Evolutionary conservation across 306 rosid genomes (phyloP), one percentile per base, ranked within the genome.

Genomic region (Ormosia semicastrata): DNA sequence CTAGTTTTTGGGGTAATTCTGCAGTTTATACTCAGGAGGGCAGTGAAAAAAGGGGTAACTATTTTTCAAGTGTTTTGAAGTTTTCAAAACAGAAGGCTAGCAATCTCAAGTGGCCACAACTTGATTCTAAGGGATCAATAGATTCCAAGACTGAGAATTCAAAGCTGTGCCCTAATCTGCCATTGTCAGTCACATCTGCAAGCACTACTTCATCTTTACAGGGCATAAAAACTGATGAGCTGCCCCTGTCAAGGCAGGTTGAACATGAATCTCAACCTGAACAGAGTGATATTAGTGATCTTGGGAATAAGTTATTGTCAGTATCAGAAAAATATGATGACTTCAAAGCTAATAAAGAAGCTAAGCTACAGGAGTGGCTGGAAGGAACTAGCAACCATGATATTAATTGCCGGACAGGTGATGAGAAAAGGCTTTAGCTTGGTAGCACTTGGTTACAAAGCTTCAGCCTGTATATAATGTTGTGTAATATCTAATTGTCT

Each of bases 301-400:
- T 70, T 4, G 74, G 71, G 50, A 60, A 43, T 12, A 71, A 85
- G 63, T 60, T 91, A 68, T 56, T 77, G 15, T 77, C 71, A 3
- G 37, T 78, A 73, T 80, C 89, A 34, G 91, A 91, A 57, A 85
- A 88, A 52, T 92, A 43, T 30, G 91, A 90, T 33, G 88, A 91
- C 47, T 95, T 90, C 88, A 91, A 86, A 86, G 97, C 98, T 37
- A 86, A 86, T 79, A 90, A 78, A 85, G 91, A 91, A 88, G 92
- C 90, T 33, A 82, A 93, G 77, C 84, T 93, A 65, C 86, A 91
- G 82, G 93, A 95, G 86, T 95, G 98, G 98, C 84, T 93, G 67
- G 90, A 78, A 85, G 92, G 83, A 84, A 71, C 84, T n/a, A 59
- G 78, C 39, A 71, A 76, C 44, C 60, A 39, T 60, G 84, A 66